These are phyloP conservation scores for Dryadomyces quercus-mongolicae DNA, from an alignment of 2,329 filamentous ascomycete species.

Conservation along the genomic window DNA sequence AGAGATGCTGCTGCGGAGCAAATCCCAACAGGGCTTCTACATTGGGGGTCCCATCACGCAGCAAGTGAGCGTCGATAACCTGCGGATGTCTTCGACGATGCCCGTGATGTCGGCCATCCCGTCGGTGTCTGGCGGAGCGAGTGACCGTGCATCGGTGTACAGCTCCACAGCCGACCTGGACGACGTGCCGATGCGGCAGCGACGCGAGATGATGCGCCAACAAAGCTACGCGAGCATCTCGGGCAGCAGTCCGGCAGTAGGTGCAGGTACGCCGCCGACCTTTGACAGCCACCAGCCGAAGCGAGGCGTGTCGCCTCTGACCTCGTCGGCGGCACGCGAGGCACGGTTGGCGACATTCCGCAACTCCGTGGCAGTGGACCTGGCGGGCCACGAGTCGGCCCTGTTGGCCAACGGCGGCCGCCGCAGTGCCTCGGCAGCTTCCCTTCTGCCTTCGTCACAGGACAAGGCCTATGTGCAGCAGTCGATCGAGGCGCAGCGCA, in stretches of 20 bases:
- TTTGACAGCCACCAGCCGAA: slow-evolving; percentile 46
- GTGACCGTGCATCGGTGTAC: slow-evolving; percentile 3
- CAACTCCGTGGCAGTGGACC: slow-evolving; percentile 49
- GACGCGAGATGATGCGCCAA: slow-evolving; percentile 48
- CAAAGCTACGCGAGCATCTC: slow-evolving; percentile 26
- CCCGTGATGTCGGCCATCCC: slow-evolving; percentile 20
- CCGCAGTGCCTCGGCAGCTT: background rate
- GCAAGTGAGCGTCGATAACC: background rate
- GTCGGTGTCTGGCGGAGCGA: slow-evolving; percentile 6
- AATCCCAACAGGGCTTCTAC: slow-evolving; percentile 29
- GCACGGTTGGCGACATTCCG: slow-evolving; percentile 56
- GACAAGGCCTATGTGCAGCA: slow-evolving; percentile 25
- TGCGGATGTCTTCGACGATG: background rate
- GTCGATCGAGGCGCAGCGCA: slow-evolving; percentile 42
- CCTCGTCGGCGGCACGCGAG: slow-evolving; percentile 35
- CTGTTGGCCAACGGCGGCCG: background rate
- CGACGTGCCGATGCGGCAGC: slow-evolving; percentile 59
- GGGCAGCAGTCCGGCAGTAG: background rate
- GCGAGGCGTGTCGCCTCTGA: slow-evolving; percentile 28
- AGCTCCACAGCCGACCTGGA: slow-evolving; percentile 37
- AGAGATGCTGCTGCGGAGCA: slow-evolving; percentile 40
- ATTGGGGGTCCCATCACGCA: slow-evolving; percentile 13
- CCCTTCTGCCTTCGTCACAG: slow-evolving; percentile 10
- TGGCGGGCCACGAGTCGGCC: slow-evolving; percentile 19
- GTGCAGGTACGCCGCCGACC: slow-evolving; percentile 19